A percentile compares a stretch with the other conserved stretches of the same genome.
These are phyloP conservation scores for Colletotrichum noveboracense DNA, from an alignment of 2,329 filamentous ascomycete species.

Conservation along the genomic window DNA sequence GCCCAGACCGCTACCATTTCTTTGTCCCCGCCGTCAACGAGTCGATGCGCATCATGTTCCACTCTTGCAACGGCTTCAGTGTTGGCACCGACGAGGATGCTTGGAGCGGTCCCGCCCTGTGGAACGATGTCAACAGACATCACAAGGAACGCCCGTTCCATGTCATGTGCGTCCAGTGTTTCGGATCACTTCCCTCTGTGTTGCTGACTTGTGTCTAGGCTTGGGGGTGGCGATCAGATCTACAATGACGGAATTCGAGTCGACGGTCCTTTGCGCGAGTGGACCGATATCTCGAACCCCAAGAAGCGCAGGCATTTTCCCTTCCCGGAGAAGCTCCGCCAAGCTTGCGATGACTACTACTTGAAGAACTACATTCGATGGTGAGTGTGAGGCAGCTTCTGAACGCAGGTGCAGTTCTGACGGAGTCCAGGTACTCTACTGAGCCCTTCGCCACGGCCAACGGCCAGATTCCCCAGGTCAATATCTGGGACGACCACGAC, in stretches of 20 bases:
- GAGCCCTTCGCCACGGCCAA: constrained; percentile 87
- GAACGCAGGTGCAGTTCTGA: constrained; percentile 45
- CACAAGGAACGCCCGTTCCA: constrained; percentile 87
- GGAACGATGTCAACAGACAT: constrained; percentile 88
- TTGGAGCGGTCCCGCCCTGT: constrained; percentile 90
- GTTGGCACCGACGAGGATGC: constrained; percentile 83
- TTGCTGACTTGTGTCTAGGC: constrained; percentile 52
- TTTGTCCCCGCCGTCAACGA: constrained; percentile 83
- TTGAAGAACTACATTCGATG: constrained; percentile 85
- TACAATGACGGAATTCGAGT: constrained; percentile 95
- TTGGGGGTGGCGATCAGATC: constrained; percentile 94
- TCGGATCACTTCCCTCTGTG: neutral
- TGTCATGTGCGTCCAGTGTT: constrained; percentile 68
- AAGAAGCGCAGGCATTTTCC: constrained; percentile 79
- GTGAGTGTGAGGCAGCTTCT: constrained; percentile 44
- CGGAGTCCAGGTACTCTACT: constrained; percentile 69
- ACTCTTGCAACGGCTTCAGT: constrained; percentile 97
- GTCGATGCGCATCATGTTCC: constrained; percentile 98
- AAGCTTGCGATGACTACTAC: constrained; percentile 89
- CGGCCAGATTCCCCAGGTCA: constrained; percentile 92
- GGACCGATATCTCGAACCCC: constrained; percentile 85
- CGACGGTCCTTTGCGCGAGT: constrained; percentile 78
- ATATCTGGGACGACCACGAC: constrained; percentile 98
- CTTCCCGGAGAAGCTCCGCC: constrained; percentile 80
- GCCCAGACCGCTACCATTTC: constrained; percentile 71